Conservation (phyloP, 371 early-diverging fungal genomes). For the Apophysomyces trapeziformis region DNA sequence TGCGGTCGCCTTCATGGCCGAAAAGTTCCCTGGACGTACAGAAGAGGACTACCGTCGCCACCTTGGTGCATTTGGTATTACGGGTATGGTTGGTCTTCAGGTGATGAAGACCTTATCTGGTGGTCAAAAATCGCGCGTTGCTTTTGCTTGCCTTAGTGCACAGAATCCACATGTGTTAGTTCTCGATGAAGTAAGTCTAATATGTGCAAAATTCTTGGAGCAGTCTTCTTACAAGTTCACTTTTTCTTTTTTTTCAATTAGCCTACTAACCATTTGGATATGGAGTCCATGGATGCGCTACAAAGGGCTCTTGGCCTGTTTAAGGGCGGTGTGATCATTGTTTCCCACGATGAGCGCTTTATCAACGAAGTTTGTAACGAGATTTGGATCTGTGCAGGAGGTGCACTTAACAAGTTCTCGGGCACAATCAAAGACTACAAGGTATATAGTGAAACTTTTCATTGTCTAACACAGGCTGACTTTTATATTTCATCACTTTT, state of each 20-base stretch:
- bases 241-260: conserved; percentile 18
- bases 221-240: background rate
- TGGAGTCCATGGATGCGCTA: conserved; percentile 92
- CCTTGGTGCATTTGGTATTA: conserved; percentile 94
- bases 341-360: conserved; percentile 94
- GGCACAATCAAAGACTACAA: conserved; percentile 66
- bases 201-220: background rate
- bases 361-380: conserved; percentile 88
- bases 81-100: conserved; percentile 95
- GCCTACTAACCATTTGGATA: conserved; percentile 92
- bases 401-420: conserved; percentile 61
- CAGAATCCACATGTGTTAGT: conserved; percentile 95
- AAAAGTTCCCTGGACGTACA: conserved; percentile 85
- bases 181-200: conserved; percentile 84
- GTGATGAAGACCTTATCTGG: conserved; percentile 95
- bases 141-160: conserved; percentile 94
- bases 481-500: background rate
- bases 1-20: conserved; percentile 88
- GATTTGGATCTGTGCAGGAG: conserved; percentile 86
- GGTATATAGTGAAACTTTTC: conserved; percentile 14
- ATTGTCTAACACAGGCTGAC: background rate
- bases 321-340: conserved; percentile 90
- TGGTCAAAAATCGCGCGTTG: conserved; percentile 97
- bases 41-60: conserved; percentile 97
- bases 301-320: conserved; percentile 78